Evolutionary conservation across 2,329 filamentous ascomycete species (phyloP).

Genomic region (Exophiala sideris): DNA sequence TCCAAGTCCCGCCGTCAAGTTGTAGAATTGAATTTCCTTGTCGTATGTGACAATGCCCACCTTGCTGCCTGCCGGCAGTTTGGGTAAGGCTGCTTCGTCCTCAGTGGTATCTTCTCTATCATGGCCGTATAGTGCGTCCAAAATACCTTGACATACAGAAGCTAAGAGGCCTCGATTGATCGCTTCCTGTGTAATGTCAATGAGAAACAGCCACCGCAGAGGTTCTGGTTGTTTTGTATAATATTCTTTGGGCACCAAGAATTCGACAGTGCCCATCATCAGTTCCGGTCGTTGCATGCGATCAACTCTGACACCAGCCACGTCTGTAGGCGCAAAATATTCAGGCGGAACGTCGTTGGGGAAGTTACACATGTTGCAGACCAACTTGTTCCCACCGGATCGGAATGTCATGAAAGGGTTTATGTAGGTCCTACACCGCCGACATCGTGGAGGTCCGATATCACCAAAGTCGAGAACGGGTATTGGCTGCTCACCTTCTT

Average conservation of each 20-base stretch:
- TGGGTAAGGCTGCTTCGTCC: slow-evolving; percentile 53
- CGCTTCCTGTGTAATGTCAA: slow-evolving; percentile 90
- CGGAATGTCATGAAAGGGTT: slow-evolving; percentile 99
- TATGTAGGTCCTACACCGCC: slow-evolving; percentile 91
- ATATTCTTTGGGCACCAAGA: slow-evolving; percentile 95
- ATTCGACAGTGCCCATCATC: slow-evolving; percentile 89
- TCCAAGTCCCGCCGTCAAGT: slow-evolving; percentile 75
- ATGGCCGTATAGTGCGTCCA: slow-evolving; percentile 76
- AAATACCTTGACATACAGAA: slow-evolving; percentile 84
- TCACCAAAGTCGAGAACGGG: slow-evolving; percentile 96
- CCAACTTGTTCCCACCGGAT: slow-evolving; percentile 89
- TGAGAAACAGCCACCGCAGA: slow-evolving; percentile 81
- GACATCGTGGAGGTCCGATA: slow-evolving; percentile 80
- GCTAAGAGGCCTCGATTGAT: slow-evolving; percentile 87
- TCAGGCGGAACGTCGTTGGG: slow-evolving; percentile 90
- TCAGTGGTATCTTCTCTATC: slow-evolving; percentile 52
- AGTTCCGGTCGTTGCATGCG: slow-evolving; percentile 85
- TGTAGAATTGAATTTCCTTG: slow-evolving; percentile 97
- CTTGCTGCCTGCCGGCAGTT: slow-evolving; percentile 74
- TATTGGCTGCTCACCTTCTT: slow-evolving; percentile 80
- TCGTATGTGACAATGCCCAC: slow-evolving; percentile 95
- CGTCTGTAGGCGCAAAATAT: slow-evolving; percentile 89
- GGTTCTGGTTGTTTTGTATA: slow-evolving; percentile 93
- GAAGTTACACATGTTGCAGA: slow-evolving; percentile 97
- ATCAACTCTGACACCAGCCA: slow-evolving; percentile 81